Base-by-base conservation (phyloP, 805 yeast species). In the Ogataea ramenticola region DNA sequence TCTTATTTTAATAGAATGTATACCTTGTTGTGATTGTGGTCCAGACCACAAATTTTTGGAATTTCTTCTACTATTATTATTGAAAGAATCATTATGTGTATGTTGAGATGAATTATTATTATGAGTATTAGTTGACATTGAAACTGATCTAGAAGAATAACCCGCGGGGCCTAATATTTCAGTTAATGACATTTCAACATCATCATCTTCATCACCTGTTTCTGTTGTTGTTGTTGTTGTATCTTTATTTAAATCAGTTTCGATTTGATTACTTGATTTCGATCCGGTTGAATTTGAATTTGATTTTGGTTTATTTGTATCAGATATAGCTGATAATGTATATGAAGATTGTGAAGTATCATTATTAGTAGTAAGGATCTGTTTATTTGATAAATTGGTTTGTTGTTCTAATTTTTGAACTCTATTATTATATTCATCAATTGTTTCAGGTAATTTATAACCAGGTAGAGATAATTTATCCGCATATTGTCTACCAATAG, bases 401-500 rank as follows among this genome's bases (percentile, higher is more conserved):
- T 9, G 32, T 29, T 29, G n/a, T 17, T 34, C 24, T 19, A 12
- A 11, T 34, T 34, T 17, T 17, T 17, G 10, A 4, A 34, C 3
- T 34, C 37, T 34, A 34, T 11, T 12, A 11, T 7, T 17, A 9
- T 12, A 17, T 20, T 34, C 37, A 20, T 19, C 4, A 12, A 19
- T 19, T 8, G 37, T 34, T 20, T 40, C 45, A 31, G 43, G 38
- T 1, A 56, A 41, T 10, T 36, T 26, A 42, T 50, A 61, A 17
- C 62, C 60, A n/a, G 65, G 65, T 20, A 61, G 41, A 38, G 54
- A 60, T 2, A 57, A 51, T 15, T 58, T 16, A 15, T 34, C 24
- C 3, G 10, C 37, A 33, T n/a, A 41, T 36, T 38, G 62, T 40
- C 66, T 52, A 54, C 58, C 50, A 10, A 17, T 20, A 1, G 54